Percentiles rank a stretch among this genome's conserved stretches.
Conservation (phyloP, 2,329 filamentous ascomycete genomes). For the Cordyceps cateniannulata region DNA sequence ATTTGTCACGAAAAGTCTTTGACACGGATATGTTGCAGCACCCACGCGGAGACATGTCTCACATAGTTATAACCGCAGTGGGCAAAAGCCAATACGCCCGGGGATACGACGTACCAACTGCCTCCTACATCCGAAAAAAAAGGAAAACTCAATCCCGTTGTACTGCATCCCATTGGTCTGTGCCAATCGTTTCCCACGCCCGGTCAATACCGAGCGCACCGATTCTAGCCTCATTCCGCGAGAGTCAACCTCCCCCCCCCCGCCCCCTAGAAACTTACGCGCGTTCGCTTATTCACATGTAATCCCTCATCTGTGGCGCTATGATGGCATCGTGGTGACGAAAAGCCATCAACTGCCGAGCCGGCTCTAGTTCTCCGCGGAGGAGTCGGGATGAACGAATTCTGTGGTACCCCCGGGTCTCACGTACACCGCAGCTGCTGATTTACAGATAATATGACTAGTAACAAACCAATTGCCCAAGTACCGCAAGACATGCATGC, state of each 20-base stretch:
- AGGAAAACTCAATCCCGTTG: conserved; percentile 1
- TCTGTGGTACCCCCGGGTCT: background rate
- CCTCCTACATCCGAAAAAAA: background rate
- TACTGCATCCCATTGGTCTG: background rate
- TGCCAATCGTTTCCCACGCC: background rate
- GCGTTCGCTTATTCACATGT: background rate
- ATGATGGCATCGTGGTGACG: background rate
- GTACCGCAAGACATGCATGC: background rate
- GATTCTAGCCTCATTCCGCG: background rate
- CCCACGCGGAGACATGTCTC: too few relatives aligned
- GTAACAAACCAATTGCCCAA: background rate
- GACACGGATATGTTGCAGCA: too few relatives aligned
- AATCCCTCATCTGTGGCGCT: background rate
- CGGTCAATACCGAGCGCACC: too few relatives aligned
- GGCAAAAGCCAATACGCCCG: background rate
- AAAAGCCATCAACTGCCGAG: background rate
- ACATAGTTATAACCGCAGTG: too few relatives aligned
- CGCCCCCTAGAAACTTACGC: background rate
- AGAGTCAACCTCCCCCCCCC: background rate
- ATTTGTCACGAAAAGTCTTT: background rate
- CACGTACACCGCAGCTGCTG: background rate
- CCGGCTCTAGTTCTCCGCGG: background rate
- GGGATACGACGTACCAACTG: background rate
- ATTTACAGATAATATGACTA: background rate
- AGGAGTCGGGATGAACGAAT: background rate